Evolutionary conservation across 2,329 filamentous ascomycete genomes (phyloP), one percentile per base, ranked within the genome.

Genomic region (Dactylellina leptospora): DNA sequence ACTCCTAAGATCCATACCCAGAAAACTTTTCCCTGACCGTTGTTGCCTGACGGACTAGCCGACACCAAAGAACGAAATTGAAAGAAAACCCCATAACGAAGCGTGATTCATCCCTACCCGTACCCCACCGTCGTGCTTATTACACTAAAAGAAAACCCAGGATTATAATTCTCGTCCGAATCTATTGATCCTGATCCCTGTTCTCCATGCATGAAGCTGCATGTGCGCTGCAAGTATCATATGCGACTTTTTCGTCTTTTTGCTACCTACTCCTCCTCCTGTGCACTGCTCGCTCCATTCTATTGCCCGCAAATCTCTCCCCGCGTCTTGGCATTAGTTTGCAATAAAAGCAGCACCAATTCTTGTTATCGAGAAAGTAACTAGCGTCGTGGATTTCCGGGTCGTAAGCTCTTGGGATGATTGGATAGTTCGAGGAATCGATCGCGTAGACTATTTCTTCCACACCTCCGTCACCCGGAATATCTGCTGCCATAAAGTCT

Each of bases 271-370:
- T 40, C 25, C 40, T 33, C 6, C 36, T 40, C 38, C 62, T 23
- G 10, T 58, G 62, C 2, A 50, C 23, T 10, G 44, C 25, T n/a
- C 30, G 16, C 3, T 45, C 45, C 18, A 48, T 44, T 18, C 58
- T 25, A 33, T 40, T 45, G 42, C 23, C 42, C 2, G 54, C 20
- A 16, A 50, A 63, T 23, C 58, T 30, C 11, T 62, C 58, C n/a
- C 54, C 58, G 9, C 66, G 56, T 5, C 58, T 50, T 51, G 66
- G 66, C 66, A 71, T 63, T 16, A 71, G 62, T 38, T 71, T 71
- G 44, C 66, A 71, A n/a, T 71, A 71, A 25, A 71, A 63, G 28
- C 66, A 71, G 16, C 58, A 58, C 66, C 66, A 71, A 40, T 63
- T 71, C 9, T 20, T 53, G 33, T 71, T 55, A 30, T 61, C 66